A percentile compares a stretch with the other conserved stretches of the same genome.
phyloP scores from a whole-genome alignment of 1,284 basidiomycete genomes.

The Inonotus hispidus region DNA sequence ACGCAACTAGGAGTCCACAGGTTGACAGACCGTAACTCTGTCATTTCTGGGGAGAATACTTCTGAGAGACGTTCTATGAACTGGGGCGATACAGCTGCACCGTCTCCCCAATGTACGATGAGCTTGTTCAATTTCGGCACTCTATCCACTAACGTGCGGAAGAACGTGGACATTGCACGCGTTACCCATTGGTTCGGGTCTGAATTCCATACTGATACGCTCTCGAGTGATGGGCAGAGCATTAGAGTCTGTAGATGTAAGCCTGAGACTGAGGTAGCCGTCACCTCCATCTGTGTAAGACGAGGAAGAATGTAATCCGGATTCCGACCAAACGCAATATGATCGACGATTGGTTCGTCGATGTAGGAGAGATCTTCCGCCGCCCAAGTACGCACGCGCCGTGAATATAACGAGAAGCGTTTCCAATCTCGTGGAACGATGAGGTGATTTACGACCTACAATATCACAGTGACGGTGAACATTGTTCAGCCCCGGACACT shows the following conservation, averaged over 20 bases:
- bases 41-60: constrained; percentile 7
- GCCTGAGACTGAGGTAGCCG: constrained; percentile 14
- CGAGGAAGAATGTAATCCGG: constrained; percentile 16
- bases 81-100: neutral
- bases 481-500: neutral
- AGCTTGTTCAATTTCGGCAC: constrained; percentile 13
- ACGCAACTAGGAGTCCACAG: constrained; percentile 16
- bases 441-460: constrained; percentile 15
- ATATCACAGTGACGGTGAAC: neutral
- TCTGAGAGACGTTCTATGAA: constrained; percentile 16
- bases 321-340: constrained; percentile 16
- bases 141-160: constrained; percentile 16
- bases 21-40: constrained; percentile 11
- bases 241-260: constrained; percentile 17
- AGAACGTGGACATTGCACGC: constrained; percentile 15
- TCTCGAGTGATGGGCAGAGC: constrained; percentile 15
- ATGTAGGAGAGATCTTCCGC: constrained; percentile 18
- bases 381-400: constrained; percentile 13
- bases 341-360: constrained; percentile 17
- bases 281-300: constrained; percentile 16
- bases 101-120: constrained; percentile 15
- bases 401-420: constrained; percentile 15
- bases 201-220: constrained; percentile 13
- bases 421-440: constrained; percentile 19
- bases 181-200: constrained; percentile 2